Base-by-base conservation (phyloP, 345 rosid species). In the Arabis hirsuta region DNA sequence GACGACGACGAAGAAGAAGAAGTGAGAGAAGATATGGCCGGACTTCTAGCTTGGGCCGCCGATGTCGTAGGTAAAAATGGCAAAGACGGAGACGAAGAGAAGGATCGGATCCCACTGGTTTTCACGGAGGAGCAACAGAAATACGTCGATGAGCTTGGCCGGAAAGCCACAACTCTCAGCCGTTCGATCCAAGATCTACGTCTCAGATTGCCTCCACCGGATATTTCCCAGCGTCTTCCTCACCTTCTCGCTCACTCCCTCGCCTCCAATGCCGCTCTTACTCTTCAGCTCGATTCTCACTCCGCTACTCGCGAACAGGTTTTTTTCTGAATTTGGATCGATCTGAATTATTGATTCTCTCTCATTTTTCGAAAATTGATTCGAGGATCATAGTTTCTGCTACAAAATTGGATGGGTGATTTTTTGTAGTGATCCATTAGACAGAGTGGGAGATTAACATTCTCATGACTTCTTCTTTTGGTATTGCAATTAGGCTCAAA, bases 221-320 rank as follows among this genome's bases (percentile, higher is more conserved):
- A 91, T 59, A 88, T 91, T 79, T 81, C 96, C 43, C 89, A 86
- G 81, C 97, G 97, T 44, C 90, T 91, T 34, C 98, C 97, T 73
- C 88, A 89, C 79, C 90, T 94, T 45, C 93, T 81, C 41, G 96
- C 99, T 52, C 96, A 89, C 80, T 95, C 97, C 44, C 81, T 95
- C 69, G 97, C 97, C 42, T 95, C 96, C 73, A 87, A 84, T 67
- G 96, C 93, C 3, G 97, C 95, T 51, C 86, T 94, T 58, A 90
- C 96, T 53, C 90, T 86, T 71, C 98, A 94, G 82, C 79, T 94
- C 72, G 92, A 89, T 75, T 84, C 98, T 69, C 98, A 94, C 77
- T 88, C 97, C 41, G 78, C 99, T 71, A 95, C 97, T 50, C 90
- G 91, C 68, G 90, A 95, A 78, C 97, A 91, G 85, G 96, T 89